Conservation (phyloP, 306 rosid species). For the Luffa acutangula region DNA sequence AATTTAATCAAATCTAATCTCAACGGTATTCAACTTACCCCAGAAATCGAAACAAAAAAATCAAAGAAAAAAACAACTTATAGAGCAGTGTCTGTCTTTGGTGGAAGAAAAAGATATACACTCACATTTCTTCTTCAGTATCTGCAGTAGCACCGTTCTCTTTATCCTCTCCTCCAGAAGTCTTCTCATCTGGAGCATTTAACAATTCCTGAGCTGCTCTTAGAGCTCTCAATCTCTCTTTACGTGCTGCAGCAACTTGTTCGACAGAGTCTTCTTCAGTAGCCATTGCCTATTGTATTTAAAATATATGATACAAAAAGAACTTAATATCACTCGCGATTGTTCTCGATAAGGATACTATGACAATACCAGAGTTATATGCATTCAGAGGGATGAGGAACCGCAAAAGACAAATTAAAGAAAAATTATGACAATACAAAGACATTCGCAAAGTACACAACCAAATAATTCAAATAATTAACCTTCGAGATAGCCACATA, state of each 20-base stretch:
- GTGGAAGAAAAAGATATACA: not conserved
- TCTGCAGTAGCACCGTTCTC: constrained; percentile 13
- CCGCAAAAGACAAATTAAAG: not conserved
- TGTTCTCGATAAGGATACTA: not conserved
- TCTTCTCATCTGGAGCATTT: constrained; percentile 41
- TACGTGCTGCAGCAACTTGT: constrained; percentile 59
- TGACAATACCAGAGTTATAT: not conserved
- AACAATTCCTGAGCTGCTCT: constrained; percentile 68
- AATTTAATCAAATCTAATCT: not conserved
- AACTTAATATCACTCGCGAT: not conserved
- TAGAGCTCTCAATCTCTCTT: constrained; percentile 68
- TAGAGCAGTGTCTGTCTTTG: not conserved
- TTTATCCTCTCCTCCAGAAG: constrained; percentile 19
- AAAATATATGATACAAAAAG: not conserved
- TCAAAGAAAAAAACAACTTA: not conserved
- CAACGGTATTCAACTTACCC: not conserved
- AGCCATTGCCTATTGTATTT: constrained; percentile 25
- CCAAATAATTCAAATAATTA: not conserved
- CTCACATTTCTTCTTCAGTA: constrained; percentile 29
- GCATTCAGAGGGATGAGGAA: not conserved
- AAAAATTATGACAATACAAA: not conserved
- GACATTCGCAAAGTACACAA: not conserved
- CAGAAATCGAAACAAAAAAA: not conserved
- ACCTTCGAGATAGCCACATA: not conserved
- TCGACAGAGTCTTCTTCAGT: constrained; percentile 55